A percentile compares a stretch with the other conserved stretches of the same genome.
Conservation (phyloP, 257 asterid genomes). For the Datura wrightii region DNA sequence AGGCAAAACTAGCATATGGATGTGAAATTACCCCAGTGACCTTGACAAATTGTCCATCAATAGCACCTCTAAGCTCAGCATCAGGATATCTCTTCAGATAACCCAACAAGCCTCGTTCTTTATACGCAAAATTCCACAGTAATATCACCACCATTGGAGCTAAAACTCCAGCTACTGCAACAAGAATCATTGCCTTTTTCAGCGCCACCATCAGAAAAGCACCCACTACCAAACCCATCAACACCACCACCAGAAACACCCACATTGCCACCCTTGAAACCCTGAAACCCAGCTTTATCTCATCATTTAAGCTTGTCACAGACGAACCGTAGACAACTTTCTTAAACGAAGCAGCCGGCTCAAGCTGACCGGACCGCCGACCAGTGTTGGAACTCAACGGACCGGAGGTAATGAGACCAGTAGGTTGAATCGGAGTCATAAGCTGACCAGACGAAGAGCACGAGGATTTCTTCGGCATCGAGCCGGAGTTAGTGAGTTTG, state of each 20-base stretch:
- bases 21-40: slow-evolving; percentile 90
- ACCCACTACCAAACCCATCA: slow-evolving; percentile 91
- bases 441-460: slow-evolving; percentile 84
- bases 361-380: slow-evolving; percentile 72
- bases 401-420: slow-evolving; percentile 73
- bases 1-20: background rate
- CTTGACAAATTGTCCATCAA: slow-evolving; percentile 93
- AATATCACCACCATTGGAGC: slow-evolving; percentile 49
- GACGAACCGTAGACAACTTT: slow-evolving; percentile 65
- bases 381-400: slow-evolving; percentile 55
- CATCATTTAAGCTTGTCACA: slow-evolving; percentile 63
- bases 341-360: slow-evolving; percentile 53
- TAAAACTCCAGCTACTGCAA: slow-evolving; percentile 62
- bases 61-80: slow-evolving; percentile 89
- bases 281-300: slow-evolving; percentile 65
- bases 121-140: slow-evolving; percentile 69
- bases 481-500: slow-evolving; percentile 63
- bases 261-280: slow-evolving; percentile 90
- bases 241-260: slow-evolving; percentile 69
- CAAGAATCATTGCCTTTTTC: slow-evolving; percentile 70
- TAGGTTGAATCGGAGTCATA: slow-evolving; percentile 84
- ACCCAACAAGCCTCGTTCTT: slow-evolving; percentile 53
- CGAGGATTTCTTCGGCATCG: slow-evolving; percentile 68
- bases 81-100: slow-evolving; percentile 66
- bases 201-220: slow-evolving; percentile 79